Base-by-base conservation (phyloP, 345 rosid genomes). In the Salix viminalis region DNA sequence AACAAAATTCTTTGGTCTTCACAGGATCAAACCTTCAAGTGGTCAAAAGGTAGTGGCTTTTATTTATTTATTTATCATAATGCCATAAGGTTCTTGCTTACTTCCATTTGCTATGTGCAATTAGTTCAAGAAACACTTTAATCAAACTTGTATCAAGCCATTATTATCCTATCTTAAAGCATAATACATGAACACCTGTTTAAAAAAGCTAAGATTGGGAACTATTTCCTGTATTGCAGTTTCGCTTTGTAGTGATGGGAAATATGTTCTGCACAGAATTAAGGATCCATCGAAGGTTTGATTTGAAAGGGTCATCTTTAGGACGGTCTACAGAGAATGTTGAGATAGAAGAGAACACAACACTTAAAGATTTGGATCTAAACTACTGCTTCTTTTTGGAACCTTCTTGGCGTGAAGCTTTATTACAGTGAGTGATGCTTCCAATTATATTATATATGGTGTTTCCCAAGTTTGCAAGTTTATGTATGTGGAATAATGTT, bases 211-310 rank as follows among this genome's bases (percentile, higher is more conserved):
- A 81, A 82, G 62, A 44, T 72, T 61, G 61, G 72, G 65, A 79
- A 65, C 74, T 81, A 64, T 71, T 50, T 67, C 67, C 64, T 83
- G 70, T 60, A 34, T 81, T 70, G 87, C 94, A 96, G 98, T 96
- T 96, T 79, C 94, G 98, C 42, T 96, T 93, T 79, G 99, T 96
- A 74, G 98, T 96, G 87, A 96, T 96, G 99, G 98, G 99, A 71
- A 96, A 96, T 75, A 91, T 96, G 99, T 93, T 96, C 92, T 96
- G 93, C 88, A 96, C 98, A 69, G 99, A 93, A 83, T 77, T 96
- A 74, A 89, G 97, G 84, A 96, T 96, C 74, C 99, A 96, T 72
- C 82, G 99, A 75, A 89, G 99, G 85, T 96, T 89, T 80, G 99
- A 96, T 86, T 87, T 96, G 84, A 96, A 96, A 84, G 99, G 99